Base-by-base conservation (phyloP, 768 basidiomycete genomes). In the Pulveroboletus sp. region DNA sequence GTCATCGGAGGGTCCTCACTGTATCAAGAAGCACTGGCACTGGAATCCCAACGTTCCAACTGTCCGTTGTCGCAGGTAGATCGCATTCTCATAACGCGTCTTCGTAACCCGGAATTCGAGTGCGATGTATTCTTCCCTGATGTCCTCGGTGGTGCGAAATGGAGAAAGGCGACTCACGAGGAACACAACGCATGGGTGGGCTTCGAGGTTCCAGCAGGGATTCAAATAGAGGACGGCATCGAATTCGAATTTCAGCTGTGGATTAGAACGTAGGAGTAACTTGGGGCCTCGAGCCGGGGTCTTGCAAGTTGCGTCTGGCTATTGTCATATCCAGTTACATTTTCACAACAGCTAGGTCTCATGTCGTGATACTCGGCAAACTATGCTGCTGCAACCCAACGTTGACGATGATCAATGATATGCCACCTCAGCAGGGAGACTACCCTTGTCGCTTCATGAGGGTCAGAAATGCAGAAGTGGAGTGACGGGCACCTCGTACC, bases 241-340 rank as follows among this genome's bases (percentile, higher is more conserved):
- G 74, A 77, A 57, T 99, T 94, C 66, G 88, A 90, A 71, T 96
- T 85, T 69, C 90, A 99, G 73, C 93, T 99, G 93, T 99, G 95
- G 95, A 76, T 82, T 43, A 77, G 80, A 46, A 65, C 62, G 47
- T 30, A 51, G 49, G 65, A 62, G 44, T 30, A 37, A 18, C 21
- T 14, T 46, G 46, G 44, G 38, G 26, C 14, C 32, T 14, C 14
- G n/a, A 26, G 39, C 18, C 4, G 27, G 30, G 27, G 21, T 21
- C 21, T 54, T 33, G 38, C 42, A 43, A 30, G 39, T 31, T 42
- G 32, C 21, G 37, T 59, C 35, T 35, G 40, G 15, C 36, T 43
- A 33, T 31, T 37, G 38, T 47, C 30, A 40, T 40, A 41, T 39
- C 9, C 38, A 43, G 17, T 50, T 26, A 56, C 26, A 45, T 32